Conservation (phyloP, 2,329 filamentous ascomycete species). For the Xylariaceae sp. region DNA sequence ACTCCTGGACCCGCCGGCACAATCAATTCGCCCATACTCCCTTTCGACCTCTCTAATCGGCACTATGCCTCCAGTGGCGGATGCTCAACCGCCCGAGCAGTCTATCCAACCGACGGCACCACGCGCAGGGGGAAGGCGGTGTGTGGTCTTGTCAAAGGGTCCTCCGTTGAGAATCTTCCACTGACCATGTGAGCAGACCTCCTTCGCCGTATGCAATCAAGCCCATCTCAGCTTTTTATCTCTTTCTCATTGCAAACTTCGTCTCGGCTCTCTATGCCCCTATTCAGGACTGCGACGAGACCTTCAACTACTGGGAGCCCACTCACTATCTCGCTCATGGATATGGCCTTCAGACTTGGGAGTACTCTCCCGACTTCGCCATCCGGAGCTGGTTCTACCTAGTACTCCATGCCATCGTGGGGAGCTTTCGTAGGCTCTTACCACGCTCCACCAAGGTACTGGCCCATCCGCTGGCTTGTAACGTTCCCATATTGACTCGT, state of each 20-base stretch:
- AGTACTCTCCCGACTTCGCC: slow-evolving; percentile 92
- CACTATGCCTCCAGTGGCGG: slow-evolving; percentile 22
- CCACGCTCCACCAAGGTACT: slow-evolving; percentile 59
- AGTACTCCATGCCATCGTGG: slow-evolving; percentile 70
- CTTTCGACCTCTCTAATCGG: background rate
- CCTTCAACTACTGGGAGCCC: slow-evolving; percentile 99
- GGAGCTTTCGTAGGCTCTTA: slow-evolving; percentile 63
- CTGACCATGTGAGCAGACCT: slow-evolving; percentile 32
- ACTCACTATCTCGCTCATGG: slow-evolving; percentile 91
- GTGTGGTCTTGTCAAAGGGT: background rate
- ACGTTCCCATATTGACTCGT: background rate
- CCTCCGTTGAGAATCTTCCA: background rate
- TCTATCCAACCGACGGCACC: slow-evolving; percentile 30
- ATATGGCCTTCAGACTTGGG: slow-evolving; percentile 95
- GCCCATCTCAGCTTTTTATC: slow-evolving; percentile 74
- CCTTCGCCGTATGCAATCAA: slow-evolving; percentile 62
- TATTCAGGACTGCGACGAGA: slow-evolving; percentile 97
- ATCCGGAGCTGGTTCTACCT: slow-evolving; percentile 96
- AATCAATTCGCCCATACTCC: background rate
- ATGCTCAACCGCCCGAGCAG: slow-evolving; percentile 14
- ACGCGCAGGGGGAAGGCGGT: slow-evolving; percentile 32
- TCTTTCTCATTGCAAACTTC: slow-evolving; percentile 71
- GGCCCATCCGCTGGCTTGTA: background rate
- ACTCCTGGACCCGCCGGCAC: no score
- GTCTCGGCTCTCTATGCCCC: slow-evolving; percentile 79